Evolutionary conservation across 1,139 yeast species (phyloP), one percentile per base, ranked within the genome.

Genomic region (Magnusiomyces magnusii): DNA sequence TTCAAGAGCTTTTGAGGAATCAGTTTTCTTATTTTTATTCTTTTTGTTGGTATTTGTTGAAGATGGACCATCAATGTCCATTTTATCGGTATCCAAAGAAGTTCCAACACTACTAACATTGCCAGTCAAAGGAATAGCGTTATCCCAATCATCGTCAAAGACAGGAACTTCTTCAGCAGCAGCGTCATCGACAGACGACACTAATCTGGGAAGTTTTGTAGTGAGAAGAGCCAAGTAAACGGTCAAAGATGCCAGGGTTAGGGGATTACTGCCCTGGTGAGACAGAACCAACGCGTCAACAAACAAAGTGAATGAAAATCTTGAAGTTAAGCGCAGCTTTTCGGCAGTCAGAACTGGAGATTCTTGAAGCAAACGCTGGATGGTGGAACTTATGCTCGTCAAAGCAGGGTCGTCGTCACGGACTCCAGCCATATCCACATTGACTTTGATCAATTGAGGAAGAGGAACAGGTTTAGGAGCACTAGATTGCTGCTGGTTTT

Each of bases 61-160:
- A n/a, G 19, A 19, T 5, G 39, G 25, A 2, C 17, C 24, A 25
- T 28, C 39, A 9, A 2, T 59, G 61, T 21, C 58, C 57, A 24
- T 47, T 50, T 3, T 53, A 3, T 68, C 68, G 15, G 24, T 27
- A 9, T 23, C 49, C n/a, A 9, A 9, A n/a, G 49, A 19, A 21
- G 49, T 44, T 3, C 49, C 49, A 19, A 21, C 21, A 21, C 49
- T 44, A 23, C 49, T 44, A 23, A 44, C 49, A 21, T 44, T 44
- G 9, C 73, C 68, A 53, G 80, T 76, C 44, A 87, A 72, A 53
- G 70, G 78, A 59, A 67, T 77, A 41, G 86, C 82, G 63, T 76
- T 78, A 67, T 78, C 86, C 93, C 87, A 92, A 69, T 84, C 96
- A 67, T 91, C 97, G 52, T 92, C 85, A 68, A 92, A 92, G 0